Conservation (phyloP, 2,329 filamentous ascomycete genomes). For the Bipolaris zeicola region DNA sequence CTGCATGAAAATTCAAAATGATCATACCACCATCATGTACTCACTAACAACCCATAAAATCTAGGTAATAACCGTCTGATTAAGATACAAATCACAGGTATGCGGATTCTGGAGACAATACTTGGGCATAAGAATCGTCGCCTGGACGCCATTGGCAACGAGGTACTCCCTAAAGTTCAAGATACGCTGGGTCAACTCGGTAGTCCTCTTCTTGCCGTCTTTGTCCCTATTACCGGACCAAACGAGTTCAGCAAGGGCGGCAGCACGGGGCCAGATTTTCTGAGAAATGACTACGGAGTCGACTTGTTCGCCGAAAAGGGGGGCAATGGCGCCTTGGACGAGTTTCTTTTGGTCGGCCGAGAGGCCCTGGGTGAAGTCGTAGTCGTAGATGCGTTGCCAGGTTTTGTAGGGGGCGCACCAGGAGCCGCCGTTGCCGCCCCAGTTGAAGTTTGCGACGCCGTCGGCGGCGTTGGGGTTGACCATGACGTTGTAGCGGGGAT, state of each 20-base stretch:
- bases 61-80: constrained; percentile 50
- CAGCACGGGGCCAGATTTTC: constrained; percentile 63
- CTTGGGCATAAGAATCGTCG: constrained; percentile 60
- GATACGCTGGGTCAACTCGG: constrained; percentile 60
- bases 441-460: constrained; percentile 59
- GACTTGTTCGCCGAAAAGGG: constrained; percentile 62
- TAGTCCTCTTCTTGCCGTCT: constrained; percentile 58
- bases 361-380: constrained; percentile 60
- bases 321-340: constrained; percentile 58
- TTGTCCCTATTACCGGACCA: constrained; percentile 62
- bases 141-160: constrained; percentile 59
- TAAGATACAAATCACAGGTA: constrained; percentile 60
- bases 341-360: constrained; percentile 55
- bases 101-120: constrained; percentile 65
- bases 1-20: too few relatives aligned
- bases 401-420: constrained; percentile 66
- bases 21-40: too few relatives aligned
- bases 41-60: too few relatives aligned
- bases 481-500: constrained; percentile 61
- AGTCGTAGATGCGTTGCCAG: constrained; percentile 66
- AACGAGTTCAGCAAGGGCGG: constrained; percentile 60
- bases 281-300: constrained; percentile 58
- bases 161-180: constrained; percentile 66
- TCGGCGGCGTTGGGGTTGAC: constrained; percentile 55
- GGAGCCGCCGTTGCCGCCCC: constrained; percentile 59